Evolutionary conservation across 2,329 filamentous ascomycete genomes (phyloP), one percentile per base, ranked within the genome.

Genomic region (Scortechinia acanthostroma): DNA sequence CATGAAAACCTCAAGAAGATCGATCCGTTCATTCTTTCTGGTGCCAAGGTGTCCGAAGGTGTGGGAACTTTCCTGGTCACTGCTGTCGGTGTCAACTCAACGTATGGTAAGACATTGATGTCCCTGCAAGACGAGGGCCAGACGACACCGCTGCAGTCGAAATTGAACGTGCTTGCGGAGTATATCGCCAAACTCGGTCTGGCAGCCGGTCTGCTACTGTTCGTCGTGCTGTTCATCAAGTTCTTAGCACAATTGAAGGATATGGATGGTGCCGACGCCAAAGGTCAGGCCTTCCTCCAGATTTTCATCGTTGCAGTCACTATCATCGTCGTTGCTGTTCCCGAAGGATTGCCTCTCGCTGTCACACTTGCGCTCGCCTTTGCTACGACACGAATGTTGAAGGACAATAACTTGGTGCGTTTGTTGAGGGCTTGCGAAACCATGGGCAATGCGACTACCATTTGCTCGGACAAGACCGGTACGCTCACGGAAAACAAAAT

Each of bases 1-100:
- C 70, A 78, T 47, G 70, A 81, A 44, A 70, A 70, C 15, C 63
- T 83, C 23, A 72, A 73, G 50, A 86, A 86, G 55, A 66, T 85
- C 49, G 87, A 91, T 53, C 87, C 87, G 0, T 91, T 91, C 60
- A 89, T 91, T 49, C 70, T 91, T 3, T 91, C 86, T 19, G 87
- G 87, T 42, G 83, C 83, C 2, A 89, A 88, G 52, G 80, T 91
- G 10, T 80, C 80, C 0, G 84, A 89, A 54, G 87, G 87, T 45
- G 73, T 88, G 4, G 87, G 88, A 6, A 80, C 77, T 3, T 91
- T 88, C 60, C 60, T 91, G 45, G 86, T 90, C 45, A 88, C 85
- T 1, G 77, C 86, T 3, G 80, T 83, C 16, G 87, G 87, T 50
- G 72, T 84, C 25, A 76, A 91, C 59, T 88, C 86, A 1, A 85